Evolutionary conservation across 202 grass and related monocot species (phyloP).

Genomic region (Schoenoplectus triqueter): DNA sequence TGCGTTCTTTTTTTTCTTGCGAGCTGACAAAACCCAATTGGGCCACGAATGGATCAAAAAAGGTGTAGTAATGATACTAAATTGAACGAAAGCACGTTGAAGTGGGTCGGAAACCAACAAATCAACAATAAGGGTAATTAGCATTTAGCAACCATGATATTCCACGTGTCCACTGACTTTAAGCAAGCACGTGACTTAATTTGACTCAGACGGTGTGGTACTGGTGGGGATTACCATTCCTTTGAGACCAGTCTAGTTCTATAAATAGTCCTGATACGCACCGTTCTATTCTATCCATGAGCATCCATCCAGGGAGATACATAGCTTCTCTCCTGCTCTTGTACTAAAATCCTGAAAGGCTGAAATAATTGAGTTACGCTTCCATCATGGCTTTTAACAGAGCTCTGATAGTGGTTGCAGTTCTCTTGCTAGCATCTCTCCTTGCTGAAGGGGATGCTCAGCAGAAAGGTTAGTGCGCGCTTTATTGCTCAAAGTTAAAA

Average conservation of each 20-base stretch:
- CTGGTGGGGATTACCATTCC: too few species aligned
- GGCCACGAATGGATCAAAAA: too few species aligned
- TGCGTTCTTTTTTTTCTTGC: too few species aligned
- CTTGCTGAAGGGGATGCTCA: conserved; percentile 24
- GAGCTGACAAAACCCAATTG: too few species aligned
- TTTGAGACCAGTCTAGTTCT: not conserved
- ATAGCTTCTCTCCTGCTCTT: not conserved
- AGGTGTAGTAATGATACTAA: too few species aligned
- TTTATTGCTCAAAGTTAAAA: not conserved
- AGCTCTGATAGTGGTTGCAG: not conserved
- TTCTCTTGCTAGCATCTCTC: conserved; percentile 27
- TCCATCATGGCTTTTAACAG: conserved; percentile 17
- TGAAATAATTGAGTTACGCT: not conserved
- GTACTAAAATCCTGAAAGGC: not conserved
- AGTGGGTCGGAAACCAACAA: too few species aligned
- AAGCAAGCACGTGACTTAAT: too few species aligned
- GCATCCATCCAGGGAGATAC: not conserved
- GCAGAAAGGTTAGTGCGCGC: not conserved
- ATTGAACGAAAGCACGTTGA: too few species aligned
- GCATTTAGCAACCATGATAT: too few species aligned
- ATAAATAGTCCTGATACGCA: conserved; percentile 6
- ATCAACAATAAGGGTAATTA: too few species aligned
- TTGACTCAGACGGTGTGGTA: too few species aligned
- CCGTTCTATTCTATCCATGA: not conserved
- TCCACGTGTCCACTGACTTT: too few species aligned